Conservation (phyloP, 352 stramenopile genomes). For the Globisporangium sylvaticum region DNA sequence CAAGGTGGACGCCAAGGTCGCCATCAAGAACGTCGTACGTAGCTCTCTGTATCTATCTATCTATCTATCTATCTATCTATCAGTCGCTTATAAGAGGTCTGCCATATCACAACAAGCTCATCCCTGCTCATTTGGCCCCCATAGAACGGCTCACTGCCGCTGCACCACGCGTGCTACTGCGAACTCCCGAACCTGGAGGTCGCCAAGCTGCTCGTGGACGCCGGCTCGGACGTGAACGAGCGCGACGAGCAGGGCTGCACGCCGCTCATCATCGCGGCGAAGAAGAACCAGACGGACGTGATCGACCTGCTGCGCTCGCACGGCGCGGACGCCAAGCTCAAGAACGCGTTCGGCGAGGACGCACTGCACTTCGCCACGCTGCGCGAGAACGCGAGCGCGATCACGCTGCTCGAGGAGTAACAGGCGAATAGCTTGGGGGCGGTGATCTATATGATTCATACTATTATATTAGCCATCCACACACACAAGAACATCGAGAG, state of each 20-base stretch:
- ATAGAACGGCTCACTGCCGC: constrained; percentile 66
- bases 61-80: not conserved
- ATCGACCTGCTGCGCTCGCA: constrained; percentile 49
- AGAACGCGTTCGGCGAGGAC: constrained; percentile 63
- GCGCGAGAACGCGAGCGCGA: constrained; percentile 48
- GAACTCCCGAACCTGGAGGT: constrained; percentile 49
- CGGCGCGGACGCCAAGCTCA: constrained; percentile 43
- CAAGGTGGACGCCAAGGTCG: constrained; percentile 35
- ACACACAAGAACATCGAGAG: too few species aligned
- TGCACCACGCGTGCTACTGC: constrained; percentile 82
- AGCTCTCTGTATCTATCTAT: not conserved
- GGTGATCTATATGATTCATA: constrained; percentile 1
- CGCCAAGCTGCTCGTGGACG: constrained; percentile 48
- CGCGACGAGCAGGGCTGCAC: constrained; percentile 58
- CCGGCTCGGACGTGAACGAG: constrained; percentile 59
- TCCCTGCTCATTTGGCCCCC: too few species aligned
- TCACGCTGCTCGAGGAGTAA: constrained; percentile 33
- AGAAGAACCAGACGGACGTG: constrained; percentile 65
- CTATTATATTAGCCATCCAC: not conserved
- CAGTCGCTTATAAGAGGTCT: not conserved
- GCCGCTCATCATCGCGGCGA: constrained; percentile 65
- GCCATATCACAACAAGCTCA: not conserved
- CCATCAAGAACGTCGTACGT: constrained; percentile 55
- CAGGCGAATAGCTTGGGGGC: not conserved
- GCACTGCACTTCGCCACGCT: constrained; percentile 60